Conservation (phyloP, 441 rosid genomes). For the Euphorbia schlechtendalii region DNA sequence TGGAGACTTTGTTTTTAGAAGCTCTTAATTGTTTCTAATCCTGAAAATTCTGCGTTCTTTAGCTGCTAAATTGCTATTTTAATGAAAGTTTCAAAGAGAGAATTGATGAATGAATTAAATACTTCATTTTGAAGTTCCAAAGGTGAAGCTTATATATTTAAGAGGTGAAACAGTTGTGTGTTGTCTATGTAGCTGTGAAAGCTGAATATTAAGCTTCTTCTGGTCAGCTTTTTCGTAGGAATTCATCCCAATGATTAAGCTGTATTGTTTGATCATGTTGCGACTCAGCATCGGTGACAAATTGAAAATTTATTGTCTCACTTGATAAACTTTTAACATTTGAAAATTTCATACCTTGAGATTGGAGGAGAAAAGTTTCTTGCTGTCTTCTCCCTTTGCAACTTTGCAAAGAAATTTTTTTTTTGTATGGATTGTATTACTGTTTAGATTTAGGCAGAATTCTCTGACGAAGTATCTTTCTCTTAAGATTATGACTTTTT, state of each 20-base stretch:
- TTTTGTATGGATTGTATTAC: neutral
- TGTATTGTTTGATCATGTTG: too few relatives aligned
- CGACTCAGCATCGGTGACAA: too few relatives aligned
- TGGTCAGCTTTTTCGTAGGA: neutral
- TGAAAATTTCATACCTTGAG: neutral
- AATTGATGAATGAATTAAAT: neutral
- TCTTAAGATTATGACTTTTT: too few relatives aligned
- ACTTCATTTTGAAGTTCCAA: neutral
- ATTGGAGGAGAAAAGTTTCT: neutral
- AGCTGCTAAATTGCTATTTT: neutral
- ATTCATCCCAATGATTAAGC: neutral
- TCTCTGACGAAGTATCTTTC: neutral
- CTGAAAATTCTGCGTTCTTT: neutral
- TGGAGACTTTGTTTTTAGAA: neutral
- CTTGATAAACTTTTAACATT: neutral
- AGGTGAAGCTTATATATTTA: neutral
- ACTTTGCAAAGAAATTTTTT: neutral
- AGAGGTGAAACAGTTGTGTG: neutral
- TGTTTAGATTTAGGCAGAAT: neutral
- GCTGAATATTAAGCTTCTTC: too few relatives aligned
- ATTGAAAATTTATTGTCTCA: neutral
- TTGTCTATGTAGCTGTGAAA: too few relatives aligned
- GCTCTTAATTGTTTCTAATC: neutral
- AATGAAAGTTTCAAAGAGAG: neutral
- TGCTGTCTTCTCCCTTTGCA: neutral